These are phyloP conservation scores for Xerocomus minutiporus DNA, from an alignment of 1,284 basidiomycete species.

Conservation along the genomic window DNA sequence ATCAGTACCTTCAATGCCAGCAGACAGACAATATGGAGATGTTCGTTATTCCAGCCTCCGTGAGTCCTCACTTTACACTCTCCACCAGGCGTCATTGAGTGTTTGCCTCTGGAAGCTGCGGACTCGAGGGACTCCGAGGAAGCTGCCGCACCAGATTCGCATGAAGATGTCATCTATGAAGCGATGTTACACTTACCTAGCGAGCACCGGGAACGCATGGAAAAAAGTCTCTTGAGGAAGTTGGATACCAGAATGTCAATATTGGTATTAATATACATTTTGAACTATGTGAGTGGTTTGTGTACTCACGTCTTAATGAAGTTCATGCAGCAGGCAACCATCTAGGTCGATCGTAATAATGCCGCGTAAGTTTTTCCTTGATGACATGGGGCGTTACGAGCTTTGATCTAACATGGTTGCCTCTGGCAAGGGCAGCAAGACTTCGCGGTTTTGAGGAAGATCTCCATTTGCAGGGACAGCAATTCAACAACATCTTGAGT, in stretches of 20 bases:
- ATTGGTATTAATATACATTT: conserved; percentile 50
- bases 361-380: conserved; percentile 42
- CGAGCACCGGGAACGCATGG: conserved; percentile 8
- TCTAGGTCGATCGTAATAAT: conserved; percentile 66
- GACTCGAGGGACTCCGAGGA: conserved; percentile 10
- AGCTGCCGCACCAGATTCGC: background rate
- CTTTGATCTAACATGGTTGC: conserved; percentile 6
- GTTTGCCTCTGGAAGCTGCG: background rate
- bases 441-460: conserved; percentile 30
- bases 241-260: conserved; percentile 49
- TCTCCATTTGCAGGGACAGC: conserved; percentile 38
- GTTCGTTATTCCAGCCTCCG: conserved; percentile 15
- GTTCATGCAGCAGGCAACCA: background rate
- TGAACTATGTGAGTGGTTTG: conserved; percentile 46
- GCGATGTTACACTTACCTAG: background rate
- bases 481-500: conserved; percentile 68
- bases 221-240: conserved; percentile 26
- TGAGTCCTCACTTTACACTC: conserved; percentile 9
- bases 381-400: background rate
- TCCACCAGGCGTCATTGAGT: too few relatives aligned
- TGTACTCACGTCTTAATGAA: background rate
- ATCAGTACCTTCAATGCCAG: too few relatives aligned
- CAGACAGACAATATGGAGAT: conserved; percentile 5
- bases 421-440: conserved; percentile 23
- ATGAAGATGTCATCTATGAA: conserved; percentile 1